A percentile compares a stretch with the other conserved stretches of the same genome.
These are phyloP conservation scores for Rhypophila decipiens DNA, from an alignment of 495 filamentous ascomycete genomes.

Conservation along the genomic window DNA sequence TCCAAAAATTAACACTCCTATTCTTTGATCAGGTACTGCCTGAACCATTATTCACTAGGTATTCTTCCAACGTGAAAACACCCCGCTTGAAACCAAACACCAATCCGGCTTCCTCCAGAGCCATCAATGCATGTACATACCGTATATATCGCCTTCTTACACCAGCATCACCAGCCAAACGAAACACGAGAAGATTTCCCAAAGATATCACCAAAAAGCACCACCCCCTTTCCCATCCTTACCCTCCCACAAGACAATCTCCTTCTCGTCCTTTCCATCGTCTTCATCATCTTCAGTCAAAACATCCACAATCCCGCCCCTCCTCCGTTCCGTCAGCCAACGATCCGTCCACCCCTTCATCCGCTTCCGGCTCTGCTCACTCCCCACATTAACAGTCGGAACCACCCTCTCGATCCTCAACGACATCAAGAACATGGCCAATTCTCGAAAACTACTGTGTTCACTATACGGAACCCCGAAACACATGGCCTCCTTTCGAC, in stretches of 20 bases:
- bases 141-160: no score
- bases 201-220: constrained; percentile 35
- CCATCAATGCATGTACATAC: no score
- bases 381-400: constrained; percentile 89
- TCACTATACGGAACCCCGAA: constrained; percentile 94
- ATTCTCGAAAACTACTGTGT: constrained; percentile 87
- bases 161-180: no score
- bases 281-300: constrained; percentile 23
- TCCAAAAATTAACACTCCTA: no score
- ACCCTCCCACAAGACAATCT: constrained; percentile 30
- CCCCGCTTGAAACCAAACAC: no score
- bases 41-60: no score
- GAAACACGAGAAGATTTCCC: no score
- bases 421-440: constrained; percentile 87
- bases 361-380: constrained; percentile 51
- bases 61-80: no score
- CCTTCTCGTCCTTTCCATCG: constrained; percentile 19
- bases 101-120: no score
- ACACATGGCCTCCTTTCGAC: constrained; percentile 66
- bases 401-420: constrained; percentile 82
- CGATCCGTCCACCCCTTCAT: constrained; percentile 91
- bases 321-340: constrained; percentile 81
- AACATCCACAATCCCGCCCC: constrained; percentile 63
- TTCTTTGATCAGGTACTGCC: no score
- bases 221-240: constrained; percentile 35